A percentile compares a stretch with the other conserved stretches of the same genome.
phyloP scores from a whole-genome alignment of 495 filamentous ascomycete species.

The Aspergillus affinis region DNA sequence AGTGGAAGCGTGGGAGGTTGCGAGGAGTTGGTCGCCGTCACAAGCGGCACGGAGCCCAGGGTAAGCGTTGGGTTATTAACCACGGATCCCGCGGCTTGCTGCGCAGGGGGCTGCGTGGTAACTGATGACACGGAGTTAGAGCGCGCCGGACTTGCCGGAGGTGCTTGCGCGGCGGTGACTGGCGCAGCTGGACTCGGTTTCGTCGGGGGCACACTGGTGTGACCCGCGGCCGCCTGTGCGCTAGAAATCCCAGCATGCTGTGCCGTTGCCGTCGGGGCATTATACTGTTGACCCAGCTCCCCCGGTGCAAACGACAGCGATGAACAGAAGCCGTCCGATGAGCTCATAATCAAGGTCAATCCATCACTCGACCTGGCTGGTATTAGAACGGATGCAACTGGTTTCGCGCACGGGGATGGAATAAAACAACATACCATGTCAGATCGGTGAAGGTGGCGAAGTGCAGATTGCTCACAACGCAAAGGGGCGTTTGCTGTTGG shows the following conservation, averaged over 20 bases:
- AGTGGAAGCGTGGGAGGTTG: constrained; percentile 56
- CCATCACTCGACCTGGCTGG: constrained; percentile 84
- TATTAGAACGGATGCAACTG: constrained; percentile 23
- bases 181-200: constrained; percentile 42
- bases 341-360: constrained; percentile 87
- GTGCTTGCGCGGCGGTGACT: constrained; percentile 52
- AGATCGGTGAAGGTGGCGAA: constrained; percentile 97
- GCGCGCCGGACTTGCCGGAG: constrained; percentile 72
- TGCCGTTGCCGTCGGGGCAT: constrained; percentile 57
- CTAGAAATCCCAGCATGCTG: constrained; percentile 45
- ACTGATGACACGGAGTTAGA: constrained; percentile 69
- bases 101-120: constrained; percentile 14
- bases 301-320: constrained; percentile 78
- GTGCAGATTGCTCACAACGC: constrained; percentile 92
- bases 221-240: constrained; percentile 45
- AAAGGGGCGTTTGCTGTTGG: constrained; percentile 90
- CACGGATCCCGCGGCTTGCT: constrained; percentile 35
- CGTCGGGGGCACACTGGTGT: constrained; percentile 10
- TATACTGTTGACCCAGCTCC: constrained; percentile 86
- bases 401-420: neutral
- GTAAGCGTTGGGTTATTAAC: constrained; percentile 80
- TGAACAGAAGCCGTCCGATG: constrained; percentile 97
- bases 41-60: constrained; percentile 68
- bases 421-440: constrained; percentile 67
- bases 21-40: constrained; percentile 66